phyloP scores from a whole-genome alignment of 2,329 filamentous ascomycete species.

The Trichoderma citrinoviride region DNA sequence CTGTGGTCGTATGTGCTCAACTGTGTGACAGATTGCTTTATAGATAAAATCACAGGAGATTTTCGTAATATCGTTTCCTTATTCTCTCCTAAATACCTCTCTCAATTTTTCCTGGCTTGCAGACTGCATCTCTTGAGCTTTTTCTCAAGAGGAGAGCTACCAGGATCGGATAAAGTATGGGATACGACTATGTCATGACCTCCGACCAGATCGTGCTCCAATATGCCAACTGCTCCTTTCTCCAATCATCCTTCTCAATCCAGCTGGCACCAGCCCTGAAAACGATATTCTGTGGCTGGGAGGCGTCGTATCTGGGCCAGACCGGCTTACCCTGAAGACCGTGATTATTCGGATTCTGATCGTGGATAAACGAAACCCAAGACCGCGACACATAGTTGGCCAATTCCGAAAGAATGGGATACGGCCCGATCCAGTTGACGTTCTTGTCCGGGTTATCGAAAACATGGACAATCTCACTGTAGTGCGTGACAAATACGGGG shows the following conservation, averaged over 20 bases:
- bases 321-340: conserved; percentile 2
- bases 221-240: conserved; percentile 8
- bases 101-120: no score
- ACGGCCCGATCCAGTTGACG: conserved; percentile 13
- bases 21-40: no score
- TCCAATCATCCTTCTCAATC: conserved; percentile 11
- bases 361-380: conserved; percentile 7
- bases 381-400: conserved; percentile 2
- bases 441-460: conserved; percentile 18
- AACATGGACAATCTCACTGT: conserved; percentile 9
- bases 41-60: no score
- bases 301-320: background rate
- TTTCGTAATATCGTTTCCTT: no score
- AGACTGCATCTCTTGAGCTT: no score
- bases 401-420: conserved; percentile 10
- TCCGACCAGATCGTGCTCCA: conserved; percentile 13
- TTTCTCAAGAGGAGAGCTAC: background rate
- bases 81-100: no score
- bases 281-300: conserved; percentile 2
- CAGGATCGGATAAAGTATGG: background rate
- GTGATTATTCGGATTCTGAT: conserved; percentile 13
- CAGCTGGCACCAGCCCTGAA: conserved; percentile 9
- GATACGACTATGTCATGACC: conserved; percentile 4
- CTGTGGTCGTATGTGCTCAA: no score
- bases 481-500: conserved; percentile 7